phyloP scores from a whole-genome alignment of 106 monocot species.

The Iris macrosiphon region DNA sequence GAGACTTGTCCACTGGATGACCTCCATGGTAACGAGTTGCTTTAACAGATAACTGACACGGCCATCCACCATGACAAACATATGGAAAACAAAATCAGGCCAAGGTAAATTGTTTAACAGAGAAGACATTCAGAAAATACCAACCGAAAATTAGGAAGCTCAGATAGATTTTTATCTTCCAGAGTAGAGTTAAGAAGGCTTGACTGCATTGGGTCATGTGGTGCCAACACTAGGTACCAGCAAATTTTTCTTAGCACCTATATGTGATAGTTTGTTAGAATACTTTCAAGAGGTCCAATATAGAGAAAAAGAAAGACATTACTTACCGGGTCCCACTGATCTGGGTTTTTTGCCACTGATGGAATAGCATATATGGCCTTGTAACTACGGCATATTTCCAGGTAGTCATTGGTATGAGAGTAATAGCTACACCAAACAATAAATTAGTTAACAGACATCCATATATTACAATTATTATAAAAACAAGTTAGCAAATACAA shows the following conservation, averaged over 20 bases:
- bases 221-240: slow-evolving; percentile 90
- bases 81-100: not conserved
- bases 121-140: not conserved
- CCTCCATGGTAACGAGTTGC: slow-evolving; percentile 98
- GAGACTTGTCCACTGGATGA: slow-evolving; percentile 82
- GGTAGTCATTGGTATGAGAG: slow-evolving; percentile 68
- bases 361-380: slow-evolving; percentile 90
- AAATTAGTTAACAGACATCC: not conserved
- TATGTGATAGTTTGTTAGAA: not conserved
- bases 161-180: slow-evolving; percentile 93
- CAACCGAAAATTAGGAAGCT: slow-evolving; percentile 87
- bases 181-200: slow-evolving; percentile 93
- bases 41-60: slow-evolving; percentile 59
- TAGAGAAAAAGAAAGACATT: not conserved
- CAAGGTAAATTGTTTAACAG: not conserved
- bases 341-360: slow-evolving; percentile 61
- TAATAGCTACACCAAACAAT: slow-evolving; percentile 60
- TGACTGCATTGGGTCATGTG: slow-evolving; percentile 98
- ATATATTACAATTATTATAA: not conserved
- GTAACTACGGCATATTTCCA: slow-evolving; percentile 89
- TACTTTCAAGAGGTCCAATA: not conserved
- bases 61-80: not conserved
- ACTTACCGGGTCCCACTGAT: slow-evolving; percentile 79
- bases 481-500: not conserved
- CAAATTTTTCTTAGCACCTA: slow-evolving; percentile 97